Evolutionary conservation across 805 yeast genomes (phyloP).

Genomic region (Sungouiella blattae): DNA sequence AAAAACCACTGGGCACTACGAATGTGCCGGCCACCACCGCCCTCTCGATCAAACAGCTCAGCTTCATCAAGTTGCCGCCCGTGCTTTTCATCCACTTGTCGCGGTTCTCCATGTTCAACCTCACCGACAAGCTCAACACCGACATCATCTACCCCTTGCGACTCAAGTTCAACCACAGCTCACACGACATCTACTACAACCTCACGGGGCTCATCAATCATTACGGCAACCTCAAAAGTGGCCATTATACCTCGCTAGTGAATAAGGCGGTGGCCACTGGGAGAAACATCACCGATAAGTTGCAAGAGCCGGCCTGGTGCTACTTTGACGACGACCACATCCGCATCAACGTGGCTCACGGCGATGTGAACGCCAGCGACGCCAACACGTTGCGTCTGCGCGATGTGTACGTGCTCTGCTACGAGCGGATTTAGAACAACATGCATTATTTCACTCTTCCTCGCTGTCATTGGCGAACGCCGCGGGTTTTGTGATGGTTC

Average conservation of each 20-base stretch:
- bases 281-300: slow-evolving; percentile 18
- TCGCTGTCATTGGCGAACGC: slow-evolving; percentile 8
- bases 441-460: slow-evolving; percentile 1
- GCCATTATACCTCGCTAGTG: slow-evolving; percentile 72
- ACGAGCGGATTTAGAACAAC: slow-evolving; percentile 35
- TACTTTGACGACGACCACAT: slow-evolving; percentile 71
- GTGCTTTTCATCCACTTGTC: slow-evolving; percentile 40
- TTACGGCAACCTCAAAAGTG: slow-evolving; percentile 64
- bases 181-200: slow-evolving; percentile 41
- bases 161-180: slow-evolving; percentile 40
- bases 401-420: slow-evolving; percentile 69
- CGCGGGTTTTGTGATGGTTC: slow-evolving; percentile 2
- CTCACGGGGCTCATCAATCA: slow-evolving; percentile 68
- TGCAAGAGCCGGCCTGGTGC: slow-evolving; percentile 56
- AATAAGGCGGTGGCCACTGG: slow-evolving; percentile 35
- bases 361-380: slow-evolving; percentile 35
- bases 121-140: slow-evolving; percentile 51
- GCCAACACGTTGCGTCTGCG: slow-evolving; percentile 38
- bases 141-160: slow-evolving; percentile 54
- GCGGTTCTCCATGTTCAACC: slow-evolving; percentile 44
- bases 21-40: slow-evolving; percentile 3
- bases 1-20: slow-evolving; percentile 8
- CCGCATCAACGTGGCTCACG: slow-evolving; percentile 44
- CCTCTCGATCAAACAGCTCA: slow-evolving; percentile 20
- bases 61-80: slow-evolving; percentile 35